These are phyloP conservation scores for Pelargonium nanum DNA, from an alignment of 345 rosid species.

Conservation along the genomic window DNA sequence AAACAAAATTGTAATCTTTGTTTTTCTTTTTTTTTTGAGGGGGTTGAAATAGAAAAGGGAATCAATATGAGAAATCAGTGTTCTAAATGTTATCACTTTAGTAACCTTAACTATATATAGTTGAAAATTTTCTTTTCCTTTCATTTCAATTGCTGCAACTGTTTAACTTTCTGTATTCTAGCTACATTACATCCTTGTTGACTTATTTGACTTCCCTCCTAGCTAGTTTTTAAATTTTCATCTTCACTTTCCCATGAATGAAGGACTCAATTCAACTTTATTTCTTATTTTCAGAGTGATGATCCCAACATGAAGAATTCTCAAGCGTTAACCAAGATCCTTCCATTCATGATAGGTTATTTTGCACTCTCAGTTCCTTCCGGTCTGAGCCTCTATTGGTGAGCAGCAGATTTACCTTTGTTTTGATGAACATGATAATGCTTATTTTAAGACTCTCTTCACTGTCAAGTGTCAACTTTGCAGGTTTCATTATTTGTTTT, in stretches of 20 bases:
- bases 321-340: slow-evolving; percentile 70
- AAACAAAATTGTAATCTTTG: neutral
- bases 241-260: neutral
- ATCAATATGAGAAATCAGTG: neutral
- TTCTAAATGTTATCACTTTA: neutral
- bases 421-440: neutral
- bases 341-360: slow-evolving; percentile 86
- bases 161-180: neutral
- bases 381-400: slow-evolving; percentile 97
- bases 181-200: no score
- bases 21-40: no score
- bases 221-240: no score
- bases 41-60: neutral
- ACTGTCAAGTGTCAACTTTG: no score
- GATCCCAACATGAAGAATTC: slow-evolving; percentile 88
- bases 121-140: neutral
- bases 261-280: neutral
- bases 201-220: neutral
- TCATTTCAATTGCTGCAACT: neutral
- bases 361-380: slow-evolving; percentile 98
- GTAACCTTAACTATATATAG: neutral
- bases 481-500: neutral
- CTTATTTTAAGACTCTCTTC: no score
- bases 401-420: slow-evolving; percentile 22
- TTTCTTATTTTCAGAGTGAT: slow-evolving; percentile 37